Base-by-base conservation (phyloP, 768 basidiomycete genomes). In the Rhizopogon roseolus region DNA sequence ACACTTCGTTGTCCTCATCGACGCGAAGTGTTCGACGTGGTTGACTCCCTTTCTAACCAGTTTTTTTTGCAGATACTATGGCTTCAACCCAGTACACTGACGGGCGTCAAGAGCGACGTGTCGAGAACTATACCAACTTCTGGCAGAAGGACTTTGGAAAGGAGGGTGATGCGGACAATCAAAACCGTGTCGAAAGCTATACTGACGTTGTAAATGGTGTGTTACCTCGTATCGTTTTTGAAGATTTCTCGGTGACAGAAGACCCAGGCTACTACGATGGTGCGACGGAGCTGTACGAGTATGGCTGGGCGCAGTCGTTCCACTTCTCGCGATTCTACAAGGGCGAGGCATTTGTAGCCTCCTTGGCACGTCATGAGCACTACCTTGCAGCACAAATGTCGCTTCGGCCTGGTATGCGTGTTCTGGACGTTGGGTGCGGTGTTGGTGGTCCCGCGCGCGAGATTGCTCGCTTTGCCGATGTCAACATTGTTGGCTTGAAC, bases 371-470 rank as follows among this genome's bases (percentile, higher is more conserved):
- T 42, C 94, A 96, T 67, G 93, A 98, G 72, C 93, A 96, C 73
- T 98, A 93, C 75, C 88, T 98, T 60, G 85, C 92, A 16, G 73
- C 86, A 10, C 81, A 89, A 64, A 91, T 95, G 85, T 64, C 70
- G 46, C 75, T 98, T 57, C 81, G 81, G 54, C 83, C 91, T 1
- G 90, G 91, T 41, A 94, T 94, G 92, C 81, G 86, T 43, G 93
- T 98, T 39, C 85, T 98, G 56, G 94, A 98, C 66, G 92, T 98
- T 57, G 94, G 94, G 5, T 96, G 94, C 70, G 94, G 94, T 66
- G 86, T 98, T 55, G 94, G 94, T 53, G 94, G 93, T 0, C 94
- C 94, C 34, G 93, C 94, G 5, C 81, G 93, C 41, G 89, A 91
- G 68, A 98, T 98, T 62, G 88, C 91, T 14, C 82, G 80, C 49